A percentile compares a stretch with the other conserved stretches of the same genome.
These are phyloP conservation scores for Sonneratia alba DNA, from an alignment of 345 rosid species.

Conservation along the genomic window DNA sequence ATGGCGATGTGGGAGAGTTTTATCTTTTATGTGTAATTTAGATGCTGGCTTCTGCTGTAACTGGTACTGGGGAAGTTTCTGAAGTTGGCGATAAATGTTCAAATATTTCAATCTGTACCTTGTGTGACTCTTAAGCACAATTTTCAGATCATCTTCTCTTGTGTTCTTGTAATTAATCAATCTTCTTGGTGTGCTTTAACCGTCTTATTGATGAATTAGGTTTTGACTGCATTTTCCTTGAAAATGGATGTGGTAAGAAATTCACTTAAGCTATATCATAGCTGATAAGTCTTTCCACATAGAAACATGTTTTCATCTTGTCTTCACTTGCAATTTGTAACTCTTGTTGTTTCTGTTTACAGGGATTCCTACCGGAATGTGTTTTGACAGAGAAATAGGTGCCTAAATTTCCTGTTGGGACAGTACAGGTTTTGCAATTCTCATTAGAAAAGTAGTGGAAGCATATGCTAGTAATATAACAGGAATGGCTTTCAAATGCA, in stretches of 20 bases:
- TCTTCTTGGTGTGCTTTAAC: slow-evolving; percentile 1
- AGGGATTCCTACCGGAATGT: background rate
- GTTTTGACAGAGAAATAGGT: background rate
- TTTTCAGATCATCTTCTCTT: background rate
- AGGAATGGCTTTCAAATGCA: background rate
- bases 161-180: background rate
- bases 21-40: background rate
- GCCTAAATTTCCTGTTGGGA: background rate
- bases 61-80: background rate
- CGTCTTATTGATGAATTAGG: background rate
- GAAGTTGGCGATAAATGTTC: background rate
- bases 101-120: background rate
- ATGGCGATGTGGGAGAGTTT: background rate
- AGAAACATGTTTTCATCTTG: background rate
- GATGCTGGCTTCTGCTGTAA: background rate
- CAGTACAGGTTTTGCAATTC: background rate
- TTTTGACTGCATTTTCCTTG: no score
- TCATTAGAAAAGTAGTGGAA: background rate
- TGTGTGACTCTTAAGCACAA: background rate
- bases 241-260: no score
- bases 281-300: background rate
- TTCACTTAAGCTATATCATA: no score
- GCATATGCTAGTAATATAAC: background rate
- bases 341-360: background rate
- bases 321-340: background rate